Conservation (phyloP, 2,329 filamentous ascomycete genomes). For the Ilyonectria robusta region DNA sequence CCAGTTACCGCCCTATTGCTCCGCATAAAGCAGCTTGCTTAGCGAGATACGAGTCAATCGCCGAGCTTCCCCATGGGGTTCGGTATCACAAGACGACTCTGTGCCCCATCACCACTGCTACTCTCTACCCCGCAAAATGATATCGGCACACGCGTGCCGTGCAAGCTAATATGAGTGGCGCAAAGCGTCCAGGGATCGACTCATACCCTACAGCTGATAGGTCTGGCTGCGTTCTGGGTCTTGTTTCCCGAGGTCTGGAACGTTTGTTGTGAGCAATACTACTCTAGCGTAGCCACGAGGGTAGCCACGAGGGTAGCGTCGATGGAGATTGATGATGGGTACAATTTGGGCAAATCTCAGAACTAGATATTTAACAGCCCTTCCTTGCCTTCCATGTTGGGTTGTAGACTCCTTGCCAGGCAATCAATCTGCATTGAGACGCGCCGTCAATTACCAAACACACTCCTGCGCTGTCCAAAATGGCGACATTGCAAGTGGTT, state of each 20-base stretch:
- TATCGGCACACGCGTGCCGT: neutral
- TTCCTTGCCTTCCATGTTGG: neutral
- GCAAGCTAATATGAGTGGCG: neutral
- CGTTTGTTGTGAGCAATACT: neutral
- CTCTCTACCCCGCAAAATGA: constrained; percentile 2
- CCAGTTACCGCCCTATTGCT: neutral
- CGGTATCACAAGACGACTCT: neutral
- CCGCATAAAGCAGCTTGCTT: neutral
- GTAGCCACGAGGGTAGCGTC: too few species aligned
- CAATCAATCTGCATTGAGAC: neutral
- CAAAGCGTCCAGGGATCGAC: neutral
- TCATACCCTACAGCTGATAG: neutral
- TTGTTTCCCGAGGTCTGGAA: neutral
- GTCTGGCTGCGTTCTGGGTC: neutral
- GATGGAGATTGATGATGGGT: neutral
- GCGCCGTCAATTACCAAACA: neutral
- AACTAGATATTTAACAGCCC: neutral
- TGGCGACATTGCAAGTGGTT: neutral
- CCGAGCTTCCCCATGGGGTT: constrained; percentile 2
- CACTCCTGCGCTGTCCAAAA: neutral
- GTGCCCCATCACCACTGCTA: neutral
- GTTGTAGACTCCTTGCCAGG: neutral
- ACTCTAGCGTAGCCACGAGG: neutral
- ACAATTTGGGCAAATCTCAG: neutral
- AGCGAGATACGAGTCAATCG: neutral